phyloP scores from a whole-genome alignment of 208 protist species.

The Porcisia deanei region DNA sequence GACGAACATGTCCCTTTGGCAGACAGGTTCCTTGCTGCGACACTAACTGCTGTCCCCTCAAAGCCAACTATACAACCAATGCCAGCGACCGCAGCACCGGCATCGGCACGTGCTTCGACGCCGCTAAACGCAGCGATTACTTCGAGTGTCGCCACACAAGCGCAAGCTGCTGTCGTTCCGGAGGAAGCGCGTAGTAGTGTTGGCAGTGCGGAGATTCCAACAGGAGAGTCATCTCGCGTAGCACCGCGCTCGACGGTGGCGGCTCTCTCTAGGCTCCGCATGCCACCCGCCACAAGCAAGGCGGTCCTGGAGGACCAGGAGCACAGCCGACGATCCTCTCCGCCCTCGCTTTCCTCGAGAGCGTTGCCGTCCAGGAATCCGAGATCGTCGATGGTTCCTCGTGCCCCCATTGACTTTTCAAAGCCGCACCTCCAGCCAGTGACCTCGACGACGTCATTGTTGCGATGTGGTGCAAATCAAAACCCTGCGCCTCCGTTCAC shows the following conservation, averaged over 20 bases:
- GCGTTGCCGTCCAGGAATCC: not conserved
- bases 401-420: slow-evolving; percentile 31
- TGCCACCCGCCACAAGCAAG: not conserved
- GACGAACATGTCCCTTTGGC: not conserved
- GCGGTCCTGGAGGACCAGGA: not conserved
- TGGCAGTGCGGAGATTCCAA: not conserved
- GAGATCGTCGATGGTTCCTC: not conserved
- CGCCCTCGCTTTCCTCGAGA: not conserved
- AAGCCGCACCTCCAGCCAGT: slow-evolving; percentile 20
- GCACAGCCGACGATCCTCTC: not conserved
- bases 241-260: not conserved
- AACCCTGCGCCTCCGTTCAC: not conserved
- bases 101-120: not conserved
- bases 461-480: not conserved
- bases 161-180: not conserved
- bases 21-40: not conserved
- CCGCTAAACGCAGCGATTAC: not conserved
- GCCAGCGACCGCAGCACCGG: not conserved
- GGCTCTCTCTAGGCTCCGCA: not conserved
- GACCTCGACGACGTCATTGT: not conserved
- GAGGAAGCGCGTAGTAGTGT: not conserved
- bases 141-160: not conserved
- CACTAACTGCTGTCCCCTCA: not conserved
- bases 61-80: not conserved
- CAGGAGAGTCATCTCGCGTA: not conserved